A percentile compares a stretch with the other conserved stretches of the same genome.
phyloP scores from a whole-genome alignment of 768 basidiomycete species.

The Imleria badia region DNA sequence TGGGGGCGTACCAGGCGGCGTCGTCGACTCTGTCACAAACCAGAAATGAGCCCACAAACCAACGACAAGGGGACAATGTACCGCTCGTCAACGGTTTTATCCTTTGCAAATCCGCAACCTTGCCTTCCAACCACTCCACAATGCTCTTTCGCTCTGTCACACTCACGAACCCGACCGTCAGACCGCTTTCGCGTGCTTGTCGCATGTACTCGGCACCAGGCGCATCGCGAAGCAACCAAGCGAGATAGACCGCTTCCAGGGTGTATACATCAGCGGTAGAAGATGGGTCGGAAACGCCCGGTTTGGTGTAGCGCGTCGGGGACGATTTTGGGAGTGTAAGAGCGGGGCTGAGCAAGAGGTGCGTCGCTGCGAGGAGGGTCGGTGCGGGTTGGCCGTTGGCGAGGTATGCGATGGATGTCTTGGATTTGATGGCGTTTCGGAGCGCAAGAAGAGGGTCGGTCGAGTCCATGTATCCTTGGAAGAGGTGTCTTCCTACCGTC shows the following conservation, averaged over 20 bases:
- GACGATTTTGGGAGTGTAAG: constrained; percentile 65
- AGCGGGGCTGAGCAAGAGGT: constrained; percentile 56
- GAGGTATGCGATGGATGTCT: constrained; percentile 49
- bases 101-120: constrained; percentile 24
- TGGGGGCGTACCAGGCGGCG: background rate
- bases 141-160: constrained; percentile 84
- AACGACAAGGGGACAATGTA: background rate
- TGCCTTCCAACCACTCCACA: constrained; percentile 80
- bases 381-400: constrained; percentile 35
- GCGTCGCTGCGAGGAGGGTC: constrained; percentile 55
- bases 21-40: background rate
- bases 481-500: too few relatives aligned
- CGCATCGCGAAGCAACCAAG: constrained; percentile 73
- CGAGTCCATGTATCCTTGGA: too few relatives aligned
- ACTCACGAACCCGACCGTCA: constrained; percentile 74
- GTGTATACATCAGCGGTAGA: constrained; percentile 59
- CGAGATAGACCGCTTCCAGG: constrained; percentile 79
- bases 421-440: constrained; percentile 57
- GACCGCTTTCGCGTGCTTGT: constrained; percentile 71
- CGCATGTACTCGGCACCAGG: constrained; percentile 86
- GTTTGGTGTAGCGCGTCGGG: constrained; percentile 76
- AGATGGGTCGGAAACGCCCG: constrained; percentile 39
- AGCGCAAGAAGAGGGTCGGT: constrained; percentile 55
- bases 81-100: constrained; percentile 24
- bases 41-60: too few relatives aligned